Percentiles rank a stretch among this genome's conserved stretches.
Evolutionary conservation across 805 yeast genomes (phyloP).

Genomic region (Ogataea parapolymorpha): DNA sequence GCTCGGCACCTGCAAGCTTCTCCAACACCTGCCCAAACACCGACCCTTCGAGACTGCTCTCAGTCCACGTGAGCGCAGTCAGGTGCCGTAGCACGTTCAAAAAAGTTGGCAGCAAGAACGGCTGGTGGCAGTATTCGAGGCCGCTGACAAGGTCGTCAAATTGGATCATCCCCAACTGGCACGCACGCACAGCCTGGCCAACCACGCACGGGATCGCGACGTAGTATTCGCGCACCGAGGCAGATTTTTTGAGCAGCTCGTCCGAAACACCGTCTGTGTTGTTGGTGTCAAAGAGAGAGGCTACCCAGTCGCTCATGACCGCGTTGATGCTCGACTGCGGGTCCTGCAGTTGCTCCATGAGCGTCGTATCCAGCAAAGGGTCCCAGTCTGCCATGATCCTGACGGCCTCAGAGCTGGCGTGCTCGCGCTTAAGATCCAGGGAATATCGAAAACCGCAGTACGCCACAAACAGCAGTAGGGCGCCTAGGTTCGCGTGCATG

Average conservation of each 20-base stretch:
- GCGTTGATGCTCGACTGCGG: constrained; percentile 24
- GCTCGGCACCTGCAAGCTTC: constrained; percentile 19
- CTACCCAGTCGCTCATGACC: constrained; percentile 66
- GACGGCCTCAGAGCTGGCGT: constrained; percentile 5
- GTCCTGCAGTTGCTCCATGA: constrained; percentile 17
- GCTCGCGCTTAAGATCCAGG: constrained; percentile 9
- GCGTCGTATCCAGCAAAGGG: constrained; percentile 9
- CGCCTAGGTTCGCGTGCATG: constrained; percentile 64
- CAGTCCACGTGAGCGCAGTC: constrained; percentile 18
- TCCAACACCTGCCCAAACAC: constrained; percentile 19
- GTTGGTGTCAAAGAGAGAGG: constrained; percentile 62
- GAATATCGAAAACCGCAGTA: constrained; percentile 15
- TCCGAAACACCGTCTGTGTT: constrained; percentile 76
- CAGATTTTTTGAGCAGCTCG: constrained; percentile 63
- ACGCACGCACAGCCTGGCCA: constrained; percentile 66
- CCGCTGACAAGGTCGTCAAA: constrained; percentile 67
- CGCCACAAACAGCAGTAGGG: constrained; percentile 46
- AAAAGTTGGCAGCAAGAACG: constrained; percentile 60
- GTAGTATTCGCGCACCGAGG: constrained; percentile 61
- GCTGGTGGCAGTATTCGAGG: constrained; percentile 81
- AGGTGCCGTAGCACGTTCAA: constrained; percentile 40
- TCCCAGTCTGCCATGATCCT: constrained; percentile 15
- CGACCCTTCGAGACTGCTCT: constrained; percentile 6
- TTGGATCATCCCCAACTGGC: constrained; percentile 52
- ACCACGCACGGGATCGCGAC: constrained; percentile 69